Base-by-base conservation (phyloP, 371 early-diverging fungal species). In the Mortierella sp. region DNA sequence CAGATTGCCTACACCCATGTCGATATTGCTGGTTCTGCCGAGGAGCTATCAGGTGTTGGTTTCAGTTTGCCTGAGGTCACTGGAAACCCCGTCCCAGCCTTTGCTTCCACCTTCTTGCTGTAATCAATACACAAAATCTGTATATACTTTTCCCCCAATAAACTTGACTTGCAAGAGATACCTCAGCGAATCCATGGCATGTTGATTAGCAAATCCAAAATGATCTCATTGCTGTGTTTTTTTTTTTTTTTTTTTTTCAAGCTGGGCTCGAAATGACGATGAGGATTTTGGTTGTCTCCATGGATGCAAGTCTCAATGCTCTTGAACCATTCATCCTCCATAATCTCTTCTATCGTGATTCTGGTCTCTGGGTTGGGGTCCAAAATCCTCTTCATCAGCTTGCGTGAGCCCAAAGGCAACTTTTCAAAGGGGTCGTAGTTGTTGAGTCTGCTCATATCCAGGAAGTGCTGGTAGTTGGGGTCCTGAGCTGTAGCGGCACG, bases 11-110 rank as follows among this genome's bases (percentile, higher is more conserved):
- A 93, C 84, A 93, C 94, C 35, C 97, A 97, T 77, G 77, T 96
- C 20, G 97, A 97, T 76, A 89, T 96, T 74, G 96, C 97, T 51
- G 96, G 94, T 39, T 90, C 89, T 43, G 94, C 94, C 11, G 96
- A 96, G 75, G 88, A 89, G 43, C 68, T 83, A 28, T 72, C 83
- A 28, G 88, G 88, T 43, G 86, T 84, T 28, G 94, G 93, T 1
- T 90, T 93, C 84, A 91, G 92, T 66, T 87, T 96, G 65, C 87
- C 91, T 26, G 88, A 87, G 63, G 90, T 92, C 51, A 94, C 95
- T 26, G 96, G 93, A 22, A 90, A 91, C 58, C 96, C 96, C 9
- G 90, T 96, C 22, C 88, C 91, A 26, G 91, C 96, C 39, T 88
- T 96, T 73, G 89, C 90, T 6, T 91, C 90, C n/a, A 91, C 96